A percentile compares a stretch with the other conserved stretches of the same genome.
These are phyloP conservation scores for Diaporthe batatas DNA, from an alignment of 2,329 filamentous ascomycete genomes.

Conservation along the genomic window DNA sequence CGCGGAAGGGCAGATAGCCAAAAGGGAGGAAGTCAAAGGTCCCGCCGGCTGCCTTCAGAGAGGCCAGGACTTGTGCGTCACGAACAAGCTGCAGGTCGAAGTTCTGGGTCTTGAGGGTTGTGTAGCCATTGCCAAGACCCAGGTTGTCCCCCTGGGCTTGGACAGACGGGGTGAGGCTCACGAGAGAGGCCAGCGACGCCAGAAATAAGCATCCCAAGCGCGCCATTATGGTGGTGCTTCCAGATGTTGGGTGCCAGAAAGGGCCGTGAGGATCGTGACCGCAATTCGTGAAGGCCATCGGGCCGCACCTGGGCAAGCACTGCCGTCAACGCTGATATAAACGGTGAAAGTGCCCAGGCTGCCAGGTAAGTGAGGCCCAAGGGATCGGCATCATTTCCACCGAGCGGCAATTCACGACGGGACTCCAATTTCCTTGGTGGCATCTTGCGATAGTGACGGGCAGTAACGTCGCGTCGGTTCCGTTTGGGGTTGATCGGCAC, in stretches of 20 bases:
- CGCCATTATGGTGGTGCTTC: conserved; percentile 17
- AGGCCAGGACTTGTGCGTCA: conserved; percentile 63
- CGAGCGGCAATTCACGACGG: conserved; percentile 31
- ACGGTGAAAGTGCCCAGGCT: no score
- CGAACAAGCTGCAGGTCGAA: conserved; percentile 58
- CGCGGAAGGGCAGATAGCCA: conserved; percentile 61
- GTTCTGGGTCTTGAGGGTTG: conserved; percentile 55
- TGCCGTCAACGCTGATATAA: background rate
- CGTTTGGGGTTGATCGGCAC: conserved; percentile 24
- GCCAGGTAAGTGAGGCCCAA: conserved; percentile 8
- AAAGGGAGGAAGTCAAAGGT: conserved; percentile 69
- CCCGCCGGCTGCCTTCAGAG: conserved; percentile 56
- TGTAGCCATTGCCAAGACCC: conserved; percentile 56
- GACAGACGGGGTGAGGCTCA: conserved; percentile 10
- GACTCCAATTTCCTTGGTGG: conserved; percentile 30
- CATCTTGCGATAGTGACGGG: conserved; percentile 26
- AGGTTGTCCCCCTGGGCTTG: conserved; percentile 50
- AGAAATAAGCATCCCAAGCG: conserved; percentile 2
- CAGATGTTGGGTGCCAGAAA: background rate
- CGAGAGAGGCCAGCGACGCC: conserved; percentile 12
- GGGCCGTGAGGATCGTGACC: background rate
- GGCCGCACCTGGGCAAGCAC: background rate
- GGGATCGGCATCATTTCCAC: conserved; percentile 33
- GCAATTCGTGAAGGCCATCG: background rate
- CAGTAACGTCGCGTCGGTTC: conserved; percentile 28